Conservation (phyloP, 805 yeast species). For the Zygosaccharomyces pseudorouxii region DNA sequence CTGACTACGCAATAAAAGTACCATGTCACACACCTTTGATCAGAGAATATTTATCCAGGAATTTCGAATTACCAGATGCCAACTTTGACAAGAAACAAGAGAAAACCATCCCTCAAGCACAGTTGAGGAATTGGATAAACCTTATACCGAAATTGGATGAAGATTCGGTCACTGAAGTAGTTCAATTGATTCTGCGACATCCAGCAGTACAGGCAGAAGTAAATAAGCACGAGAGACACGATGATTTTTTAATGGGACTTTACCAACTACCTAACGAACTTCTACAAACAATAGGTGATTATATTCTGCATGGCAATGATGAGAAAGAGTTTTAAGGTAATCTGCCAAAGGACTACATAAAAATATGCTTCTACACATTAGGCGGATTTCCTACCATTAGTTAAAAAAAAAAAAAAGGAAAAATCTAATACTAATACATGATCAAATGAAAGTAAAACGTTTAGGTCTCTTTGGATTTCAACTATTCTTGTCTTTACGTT, state of each 20-base stretch:
- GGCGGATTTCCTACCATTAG: neutral
- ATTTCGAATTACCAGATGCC: conserved; percentile 65
- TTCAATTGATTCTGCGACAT: conserved; percentile 23
- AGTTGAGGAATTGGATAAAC: conserved; percentile 20
- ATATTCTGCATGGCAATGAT: conserved; percentile 1
- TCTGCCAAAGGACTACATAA: neutral
- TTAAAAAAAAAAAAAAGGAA: neutral
- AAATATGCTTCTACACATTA: neutral
- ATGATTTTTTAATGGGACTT: conserved; percentile 22
- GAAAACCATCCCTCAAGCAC: conserved; percentile 32
- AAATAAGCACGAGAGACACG: conserved; percentile 17
- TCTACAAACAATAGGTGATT: conserved; percentile 12
- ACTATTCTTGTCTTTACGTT: neutral
- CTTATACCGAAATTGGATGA: conserved; percentile 21
- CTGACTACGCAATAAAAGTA: conserved; percentile 67
- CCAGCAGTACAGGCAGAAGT: conserved; percentile 25
- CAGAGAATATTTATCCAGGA: conserved; percentile 58
- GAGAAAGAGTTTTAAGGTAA: neutral
- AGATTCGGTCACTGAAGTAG: conserved; percentile 25
- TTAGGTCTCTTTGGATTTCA: neutral
- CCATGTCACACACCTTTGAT: conserved; percentile 69
- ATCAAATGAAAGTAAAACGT: neutral
- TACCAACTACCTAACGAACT: conserved; percentile 29
- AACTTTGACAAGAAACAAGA: conserved; percentile 37
- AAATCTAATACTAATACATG: conserved; percentile 1